Base-by-base conservation (phyloP, 2,329 filamentous ascomycete species). In the Pseudodiploospora longispora region DNA sequence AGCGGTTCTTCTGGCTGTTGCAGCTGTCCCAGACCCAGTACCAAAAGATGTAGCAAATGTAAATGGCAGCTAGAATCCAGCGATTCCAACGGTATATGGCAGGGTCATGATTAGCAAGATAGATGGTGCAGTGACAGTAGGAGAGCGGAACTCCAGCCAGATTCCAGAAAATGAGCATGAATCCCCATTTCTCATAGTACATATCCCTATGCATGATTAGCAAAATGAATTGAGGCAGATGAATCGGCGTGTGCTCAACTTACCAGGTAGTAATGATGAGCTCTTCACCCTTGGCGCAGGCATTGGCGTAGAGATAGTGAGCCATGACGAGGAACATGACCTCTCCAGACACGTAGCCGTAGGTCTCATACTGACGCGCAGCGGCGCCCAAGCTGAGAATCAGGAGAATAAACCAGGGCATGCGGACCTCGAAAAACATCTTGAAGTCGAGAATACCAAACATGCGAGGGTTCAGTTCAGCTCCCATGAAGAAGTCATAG, bases 141-240 rank as follows among this genome's bases (percentile, higher is more conserved):
- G 82, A 89, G 42, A 95, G 75, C 10, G 89, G 89, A 28, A 95
- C 89, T 53, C 89, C 89, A 38, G 89, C 88, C 62, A 95, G 73
- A 67, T 95, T 95, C 89, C 89, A 95, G 78, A 95, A 95, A 65
- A 94, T 94, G 53, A 95, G 78, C 89, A 95, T 95, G 72, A 95
- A 95, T 42, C 89, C 89, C 80, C 87, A 90, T 70, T 95, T 95
- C 74, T 95, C 89, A 57, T 88, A 91, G 72, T 94, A 95, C 84
- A 95, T 95, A 59, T 95, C 89, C 84, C 63, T 65, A 36, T 7
- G 8, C 7, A 6, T 29, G 5, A 40, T 49, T 40, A 50, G 33
- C 10, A 38, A 10, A 6, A 5, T 28, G 28, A 29, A 7, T 10
- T 10, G 10, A 3, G 6, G 10, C 29, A 2, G 12, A 12, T 7